Evolutionary conservation across 2,329 filamentous ascomycete species (phyloP).

Genomic region (Teratosphaeria viscida): DNA sequence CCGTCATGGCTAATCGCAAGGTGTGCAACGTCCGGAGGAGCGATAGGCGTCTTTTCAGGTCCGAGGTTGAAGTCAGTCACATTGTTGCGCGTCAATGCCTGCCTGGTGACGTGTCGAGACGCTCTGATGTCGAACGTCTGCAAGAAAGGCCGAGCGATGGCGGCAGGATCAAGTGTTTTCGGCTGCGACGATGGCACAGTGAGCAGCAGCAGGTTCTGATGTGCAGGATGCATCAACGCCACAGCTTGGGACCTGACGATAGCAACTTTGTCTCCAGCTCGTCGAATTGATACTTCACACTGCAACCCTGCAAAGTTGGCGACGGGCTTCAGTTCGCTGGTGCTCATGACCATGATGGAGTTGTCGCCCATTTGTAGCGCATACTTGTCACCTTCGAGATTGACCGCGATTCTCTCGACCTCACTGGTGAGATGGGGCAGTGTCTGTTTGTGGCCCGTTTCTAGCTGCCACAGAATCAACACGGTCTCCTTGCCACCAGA

Average conservation of each 20-base stretch:
- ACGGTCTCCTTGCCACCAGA: slow-evolving; percentile 87
- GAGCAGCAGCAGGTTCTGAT: slow-evolving; percentile 33
- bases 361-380: slow-evolving; percentile 83
- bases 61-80: slow-evolving; percentile 70
- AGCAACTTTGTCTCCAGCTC: slow-evolving; percentile 1
- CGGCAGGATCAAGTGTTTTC: slow-evolving; percentile 17
- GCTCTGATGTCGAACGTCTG: slow-evolving; percentile 81
- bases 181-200: slow-evolving; percentile 44
- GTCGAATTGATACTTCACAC: slow-evolving; percentile 16
- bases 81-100: slow-evolving; percentile 81
- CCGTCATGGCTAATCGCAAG: slow-evolving; percentile 71
- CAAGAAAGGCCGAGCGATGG: slow-evolving; percentile 47
- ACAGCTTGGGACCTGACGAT: slow-evolving; percentile 12
- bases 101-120: slow-evolving; percentile 68
- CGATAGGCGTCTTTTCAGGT: slow-evolving; percentile 58
- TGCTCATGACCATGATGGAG: slow-evolving; percentile 80
- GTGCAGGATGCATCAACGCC: slow-evolving; percentile 31
- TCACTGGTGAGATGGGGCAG: slow-evolving; percentile 82
- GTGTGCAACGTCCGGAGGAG: slow-evolving; percentile 67
- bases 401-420: slow-evolving; percentile 77
- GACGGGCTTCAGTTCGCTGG: slow-evolving; percentile 75
- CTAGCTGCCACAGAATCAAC: slow-evolving; percentile 85
- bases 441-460: slow-evolving; percentile 71
- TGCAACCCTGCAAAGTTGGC: slow-evolving; percentile 80
- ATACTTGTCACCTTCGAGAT: slow-evolving; percentile 68